Evolutionary conservation across 2,329 filamentous ascomycete species (phyloP).

Genomic region (Fusarium austroafricanum): DNA sequence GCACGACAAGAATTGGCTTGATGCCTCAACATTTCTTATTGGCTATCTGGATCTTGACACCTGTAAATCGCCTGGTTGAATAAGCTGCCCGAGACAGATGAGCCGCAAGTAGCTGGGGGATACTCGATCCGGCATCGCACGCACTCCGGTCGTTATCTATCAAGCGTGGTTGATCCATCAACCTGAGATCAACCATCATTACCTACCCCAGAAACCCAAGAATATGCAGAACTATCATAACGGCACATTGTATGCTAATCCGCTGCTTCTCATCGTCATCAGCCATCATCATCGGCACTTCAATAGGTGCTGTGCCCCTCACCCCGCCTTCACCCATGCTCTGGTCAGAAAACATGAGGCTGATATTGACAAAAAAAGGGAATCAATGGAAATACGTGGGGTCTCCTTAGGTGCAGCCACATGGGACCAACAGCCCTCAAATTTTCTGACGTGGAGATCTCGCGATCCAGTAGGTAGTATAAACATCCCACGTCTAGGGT

Average conservation of each 20-base stretch:
- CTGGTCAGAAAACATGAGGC: constrained; percentile 6
- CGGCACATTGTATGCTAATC: constrained; percentile 1
- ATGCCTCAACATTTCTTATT: neutral
- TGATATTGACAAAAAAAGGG: constrained; percentile 19
- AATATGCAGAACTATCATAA: constrained; percentile 2
- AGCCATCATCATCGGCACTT: constrained; percentile 32
- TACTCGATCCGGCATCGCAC: constrained; percentile 2
- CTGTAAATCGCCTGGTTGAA: neutral
- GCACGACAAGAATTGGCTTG: constrained; percentile 4
- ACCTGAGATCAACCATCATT: neutral
- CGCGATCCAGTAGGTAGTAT: constrained; percentile 2
- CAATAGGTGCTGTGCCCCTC: neutral
- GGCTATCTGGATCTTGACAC: neutral
- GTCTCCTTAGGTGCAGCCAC: constrained; percentile 10
- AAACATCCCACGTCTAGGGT: neutral
- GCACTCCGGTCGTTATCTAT: neutral
- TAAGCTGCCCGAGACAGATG: neutral
- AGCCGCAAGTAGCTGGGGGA: neutral
- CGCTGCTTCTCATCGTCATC: constrained; percentile 28
- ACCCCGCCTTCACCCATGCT: constrained; percentile 13
- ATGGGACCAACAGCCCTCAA: constrained; percentile 14
- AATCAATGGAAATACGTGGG: constrained; percentile 7
- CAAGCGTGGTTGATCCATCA: neutral
- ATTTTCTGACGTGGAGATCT: constrained; percentile 11
- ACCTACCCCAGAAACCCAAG: neutral